Evolutionary conservation across 176 grass and related monocot species (phyloP).

Genomic region (Alopecurus myosuroides): DNA sequence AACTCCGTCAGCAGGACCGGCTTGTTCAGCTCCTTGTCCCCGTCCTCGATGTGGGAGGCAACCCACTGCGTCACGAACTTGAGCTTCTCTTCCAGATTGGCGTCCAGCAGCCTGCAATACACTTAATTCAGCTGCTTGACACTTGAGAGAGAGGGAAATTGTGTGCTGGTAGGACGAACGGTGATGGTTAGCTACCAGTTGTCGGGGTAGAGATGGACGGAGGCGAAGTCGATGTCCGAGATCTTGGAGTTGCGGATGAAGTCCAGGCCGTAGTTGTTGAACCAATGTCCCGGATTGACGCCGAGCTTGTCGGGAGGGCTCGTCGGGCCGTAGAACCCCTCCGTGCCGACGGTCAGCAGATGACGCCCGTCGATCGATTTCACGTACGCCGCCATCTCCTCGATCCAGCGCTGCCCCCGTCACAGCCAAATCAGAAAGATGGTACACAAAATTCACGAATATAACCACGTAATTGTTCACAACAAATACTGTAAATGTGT

Average conservation of each 20-base stretch:
- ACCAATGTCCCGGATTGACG: conserved; percentile 75
- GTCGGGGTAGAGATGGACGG: conserved; percentile 90
- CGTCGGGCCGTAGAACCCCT: conserved; percentile 83
- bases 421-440: not conserved
- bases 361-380: conserved; percentile 83
- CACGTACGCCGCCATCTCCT: conserved; percentile 79
- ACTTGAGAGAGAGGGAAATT: not conserved
- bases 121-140: too few species aligned
- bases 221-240: conserved; percentile 73
- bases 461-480: not conserved
- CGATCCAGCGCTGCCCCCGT: conserved; percentile 64
- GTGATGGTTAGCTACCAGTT: conserved; percentile 45
- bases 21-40: conserved; percentile 67
- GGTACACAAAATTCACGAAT: not conserved
- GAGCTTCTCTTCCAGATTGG: conserved; percentile 58
- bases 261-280: conserved; percentile 63
- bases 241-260: conserved; percentile 80
- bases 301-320: conserved; percentile 36
- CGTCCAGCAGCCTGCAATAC: conserved; percentile 49
- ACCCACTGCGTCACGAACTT: conserved; percentile 68
- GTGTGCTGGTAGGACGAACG: not conserved
- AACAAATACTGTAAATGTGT: too few species aligned
- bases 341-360: conserved; percentile 71
- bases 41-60: conserved; percentile 76
- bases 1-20: conserved; percentile 86